phyloP scores from a whole-genome alignment of 75 land plant genomes.

The Pinus tabuliformis region DNA sequence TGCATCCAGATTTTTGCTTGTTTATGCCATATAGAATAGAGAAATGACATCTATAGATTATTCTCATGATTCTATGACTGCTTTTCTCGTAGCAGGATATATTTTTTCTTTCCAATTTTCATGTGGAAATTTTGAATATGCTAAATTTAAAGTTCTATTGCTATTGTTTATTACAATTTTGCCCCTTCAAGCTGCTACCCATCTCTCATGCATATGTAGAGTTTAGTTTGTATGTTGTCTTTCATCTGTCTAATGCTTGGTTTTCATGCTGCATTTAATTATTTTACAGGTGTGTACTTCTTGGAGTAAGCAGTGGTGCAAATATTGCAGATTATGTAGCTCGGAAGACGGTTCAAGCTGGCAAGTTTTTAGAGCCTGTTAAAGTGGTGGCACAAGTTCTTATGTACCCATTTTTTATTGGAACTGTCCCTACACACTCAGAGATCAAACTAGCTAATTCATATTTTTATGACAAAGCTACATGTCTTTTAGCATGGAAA shows the following conservation, averaged over 20 bases:
- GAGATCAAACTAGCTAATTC: slow-evolving; percentile 84
- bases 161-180: too few relatives aligned
- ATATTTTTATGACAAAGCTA: slow-evolving; percentile 78
- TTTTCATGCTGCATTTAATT: neutral
- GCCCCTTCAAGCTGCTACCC: neutral
- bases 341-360: slow-evolving; percentile 58
- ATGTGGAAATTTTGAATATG: neutral
- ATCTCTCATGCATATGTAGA: neutral
- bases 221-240: neutral
- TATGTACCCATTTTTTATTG: slow-evolving; percentile 81
- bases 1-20: neutral
- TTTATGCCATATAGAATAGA: neutral
- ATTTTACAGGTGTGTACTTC: slow-evolving; percentile 70
- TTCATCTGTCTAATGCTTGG: neutral
- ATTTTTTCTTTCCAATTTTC: neutral
- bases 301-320: slow-evolving; percentile 83
- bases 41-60: neutral
- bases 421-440: slow-evolving; percentile 68
- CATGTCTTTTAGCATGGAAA: slow-evolving; percentile 82
- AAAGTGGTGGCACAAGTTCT: slow-evolving; percentile 84
- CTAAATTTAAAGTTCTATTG: neutral
- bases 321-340: slow-evolving; percentile 87
- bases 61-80: neutral
- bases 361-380: slow-evolving; percentile 65
- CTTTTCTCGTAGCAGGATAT: neutral